Conservation (phyloP, 192 early-diverging fungal genomes). For the Podila epigama region DNA sequence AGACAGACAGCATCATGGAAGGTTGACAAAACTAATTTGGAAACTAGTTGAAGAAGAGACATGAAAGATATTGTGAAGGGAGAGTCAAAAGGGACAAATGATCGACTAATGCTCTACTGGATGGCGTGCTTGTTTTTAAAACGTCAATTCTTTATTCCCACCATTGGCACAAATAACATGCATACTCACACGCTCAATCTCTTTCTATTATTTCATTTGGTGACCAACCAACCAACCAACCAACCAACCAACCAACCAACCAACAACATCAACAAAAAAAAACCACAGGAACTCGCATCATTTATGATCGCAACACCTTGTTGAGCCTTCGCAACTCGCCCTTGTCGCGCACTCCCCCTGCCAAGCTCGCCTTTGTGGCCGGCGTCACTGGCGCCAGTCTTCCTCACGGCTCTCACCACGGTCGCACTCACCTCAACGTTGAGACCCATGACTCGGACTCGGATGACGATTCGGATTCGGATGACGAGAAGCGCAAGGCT, state of each 20-base stretch:
- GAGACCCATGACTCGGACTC: slow-evolving; percentile 47
- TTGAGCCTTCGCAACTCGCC: slow-evolving; percentile 68
- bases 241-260: background rate
- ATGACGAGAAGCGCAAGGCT: slow-evolving; percentile 55
- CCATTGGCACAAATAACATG: no score
- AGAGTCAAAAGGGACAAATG: no score
- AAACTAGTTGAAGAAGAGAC: no score
- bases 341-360: slow-evolving; percentile 65
- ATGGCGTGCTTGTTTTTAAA: no score
- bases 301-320: slow-evolving; percentile 69
- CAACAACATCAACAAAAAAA: slow-evolving; percentile 3
- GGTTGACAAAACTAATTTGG: no score
- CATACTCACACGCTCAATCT: background rate
- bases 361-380: slow-evolving; percentile 63
- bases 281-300: slow-evolving; percentile 69
- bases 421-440: slow-evolving; percentile 43
- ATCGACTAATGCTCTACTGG: no score
- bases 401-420: slow-evolving; percentile 33
- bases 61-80: no score
- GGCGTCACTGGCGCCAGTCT: slow-evolving; percentile 62
- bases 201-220: background rate
- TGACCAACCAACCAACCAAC: background rate
- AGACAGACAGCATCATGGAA: no score
- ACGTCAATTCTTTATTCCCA: slow-evolving; percentile 9
- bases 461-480: slow-evolving; percentile 31